Evolutionary conservation across 768 basidiomycete genomes (phyloP).

Genomic region (Agaricus blazei): DNA sequence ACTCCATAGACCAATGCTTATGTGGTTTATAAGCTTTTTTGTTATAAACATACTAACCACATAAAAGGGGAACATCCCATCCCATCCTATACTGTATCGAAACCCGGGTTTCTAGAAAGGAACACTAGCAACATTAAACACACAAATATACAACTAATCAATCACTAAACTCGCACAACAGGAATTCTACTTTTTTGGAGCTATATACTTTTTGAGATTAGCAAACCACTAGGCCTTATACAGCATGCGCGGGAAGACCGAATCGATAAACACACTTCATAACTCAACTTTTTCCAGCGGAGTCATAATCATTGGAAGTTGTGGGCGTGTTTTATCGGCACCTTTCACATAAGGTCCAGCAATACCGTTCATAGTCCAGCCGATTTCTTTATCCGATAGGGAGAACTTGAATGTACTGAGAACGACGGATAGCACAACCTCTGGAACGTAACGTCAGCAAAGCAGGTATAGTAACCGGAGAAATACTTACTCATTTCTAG

Average conservation of each 20-base stretch:
- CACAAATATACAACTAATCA: no score
- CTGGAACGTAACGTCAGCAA: conserved; percentile 8
- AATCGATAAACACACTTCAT: background rate
- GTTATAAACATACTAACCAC: no score
- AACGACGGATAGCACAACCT: conserved; percentile 18
- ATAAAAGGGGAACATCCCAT: no score
- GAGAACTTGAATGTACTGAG: conserved; percentile 19
- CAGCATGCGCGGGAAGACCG: background rate
- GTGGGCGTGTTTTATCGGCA: conserved; percentile 7
- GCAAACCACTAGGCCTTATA: background rate
- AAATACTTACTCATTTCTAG: conserved; percentile 41
- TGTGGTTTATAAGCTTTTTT: no score
- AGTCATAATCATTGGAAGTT: conserved; percentile 9
- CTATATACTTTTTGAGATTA: no score
- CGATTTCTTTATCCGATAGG: conserved; percentile 17
- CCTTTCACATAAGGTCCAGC: conserved; percentile 16
- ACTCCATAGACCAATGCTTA: no score
- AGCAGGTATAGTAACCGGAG: background rate
- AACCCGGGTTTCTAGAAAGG: no score
- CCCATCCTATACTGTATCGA: no score
- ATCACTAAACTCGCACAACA: no score
- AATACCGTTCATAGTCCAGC: conserved; percentile 24
- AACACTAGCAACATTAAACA: no score
- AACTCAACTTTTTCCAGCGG: conserved; percentile 2
- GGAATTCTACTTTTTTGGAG: no score